Base-by-base conservation (phyloP, 1,284 basidiomycete species). In the Malassezia slooffiae region DNA sequence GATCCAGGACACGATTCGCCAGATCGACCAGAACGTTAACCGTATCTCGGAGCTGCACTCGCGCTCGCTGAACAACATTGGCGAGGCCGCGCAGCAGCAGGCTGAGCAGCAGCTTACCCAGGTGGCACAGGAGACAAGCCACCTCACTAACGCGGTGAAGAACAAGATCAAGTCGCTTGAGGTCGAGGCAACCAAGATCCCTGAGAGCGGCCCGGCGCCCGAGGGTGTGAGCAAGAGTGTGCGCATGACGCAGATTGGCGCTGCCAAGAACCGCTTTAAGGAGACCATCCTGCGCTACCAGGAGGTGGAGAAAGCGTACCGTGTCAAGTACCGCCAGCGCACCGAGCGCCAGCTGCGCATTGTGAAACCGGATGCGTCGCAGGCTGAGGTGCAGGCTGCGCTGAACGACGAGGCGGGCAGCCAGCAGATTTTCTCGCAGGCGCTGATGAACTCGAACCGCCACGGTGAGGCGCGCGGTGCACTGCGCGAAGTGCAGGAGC, bases 291-390 rank as follows among this genome's bases (percentile, higher is more conserved):
- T 76, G 53, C 71, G 75, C 53, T 76, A 77, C 63, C 88, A 95
- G 73, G 79, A 79, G 30, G 86, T 93, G 19, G 93, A 99, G 73
- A 83, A 89, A 71, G 81, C 86, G 66, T 87, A 85, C 70, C 81
- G 91, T 47, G 77, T 82, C 57, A 90, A 86, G 74, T 89, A 93
- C 73, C 87, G 87, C 72, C 85, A 90, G 70, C 77, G 89, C 34
- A 81, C 91, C 75, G 90, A 91, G 74, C 79, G 93, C 53, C 93
- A 97, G 73, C 91, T 83, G 75, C 87, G 82, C 73, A 97, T 97
- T 80, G 71, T 70, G 53, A 91, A 93, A 73, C 87, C 87, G 6
- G 80, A 89, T 62, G 88, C 88, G 3, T 82, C 85, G 12, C 77
- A 79, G 4, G 81, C 86, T 46, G 88, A 95, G 70, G 75, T 95